Base-by-base conservation (phyloP, 768 basidiomycete species). In the Porphyrellus cyaneotinctus region DNA sequence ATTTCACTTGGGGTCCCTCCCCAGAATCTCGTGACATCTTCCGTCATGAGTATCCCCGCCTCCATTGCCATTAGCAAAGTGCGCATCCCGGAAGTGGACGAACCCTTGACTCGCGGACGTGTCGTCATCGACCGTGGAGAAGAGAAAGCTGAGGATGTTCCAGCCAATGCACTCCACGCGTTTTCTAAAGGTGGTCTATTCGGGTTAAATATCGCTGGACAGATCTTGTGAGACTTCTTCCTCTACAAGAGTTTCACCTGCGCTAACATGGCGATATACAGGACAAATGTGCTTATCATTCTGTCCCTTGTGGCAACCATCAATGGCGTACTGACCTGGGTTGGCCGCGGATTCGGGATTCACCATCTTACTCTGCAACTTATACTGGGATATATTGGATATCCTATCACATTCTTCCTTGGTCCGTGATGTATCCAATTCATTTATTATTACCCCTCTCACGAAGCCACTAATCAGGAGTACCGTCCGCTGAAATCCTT, bases 21-120 rank as follows among this genome's bases (percentile, higher is more conserved):
- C 6, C 79, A 86, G 67, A 93, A 88, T 64, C 75, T 92, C 22
- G 75, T 93, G 60, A 94, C 92, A 3, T 87, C 93, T 6, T 91
- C 90, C 9, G 87, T 95, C 53, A 95, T 95, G 93, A 88, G 86
- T 67, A 95, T 97, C 55, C 94, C 94, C 18, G 94, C 93, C 0
- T 93, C 91, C 14, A 94, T 95, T 66, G 81, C 92, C 2, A 93
- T 95, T 63, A 88, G 85, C 66, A 95, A 95, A 72, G 75, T 95
- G 61, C 88, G 92, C 39, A 58, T 85, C 31, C 93, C 93, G 0
- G 93, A 95, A 72, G 67, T 77, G 24, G 92, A 93, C 18, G 88
- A 88, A 58, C 92, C 92, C 26, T 80, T 92, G 39, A 94, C 92
- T 26, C 86, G 88, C 31, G 92, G 92, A 13, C 81, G 74, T 31